Evolutionary conservation across 177 flowering plant species (phyloP), one percentile per base, ranked within the genome.

Genomic region (Telopea speciosissima): DNA sequence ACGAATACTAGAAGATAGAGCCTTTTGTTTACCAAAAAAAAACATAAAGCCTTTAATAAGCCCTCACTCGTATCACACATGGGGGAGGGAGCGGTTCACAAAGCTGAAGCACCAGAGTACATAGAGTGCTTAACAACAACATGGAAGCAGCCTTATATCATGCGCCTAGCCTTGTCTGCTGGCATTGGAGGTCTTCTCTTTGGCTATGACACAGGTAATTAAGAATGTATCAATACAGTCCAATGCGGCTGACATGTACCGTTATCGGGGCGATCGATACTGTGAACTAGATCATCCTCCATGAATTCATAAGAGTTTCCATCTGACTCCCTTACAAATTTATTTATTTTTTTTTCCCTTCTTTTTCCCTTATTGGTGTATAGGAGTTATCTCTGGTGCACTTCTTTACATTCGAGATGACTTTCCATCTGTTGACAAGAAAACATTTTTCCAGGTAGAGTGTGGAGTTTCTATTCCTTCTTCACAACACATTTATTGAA

Each of bases 111-210:
- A 69, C 73, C 86, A 25, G 91, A 87, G 23, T 82, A 85, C 54
- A 73, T 82, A 3, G 92, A 86, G 72, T 88, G 88, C 69, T 88
- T 84, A 81, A 65, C 61, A 22, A 83, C 83, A 22, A 65, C 74
- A 60, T 81, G 78, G 82, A 75, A 72, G 68, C 83, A 77, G 0
- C 97, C 93, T 17, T 89, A 88, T 61, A 86, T 91, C 13, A 73
- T 86, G 84, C 72, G 85, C 9, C 95, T 91, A 2, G 91, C 97
- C 0, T 31, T 83, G 1, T 82, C 92, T 0, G 97, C 97, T 22
- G 97, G 97, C 54, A 87, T 91, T 75, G 97, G 97, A 54, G 97
- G 97, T 0, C 85, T 91, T 54, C 81, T 91, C n/a, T 89, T 91
- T 60, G 97, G 97, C 36, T 91, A 89, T 70, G 97, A 91, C 71